Percentiles rank a stretch among this genome's conserved stretches.
Conservation (phyloP, 1,139 yeast species). For the Suhomyces coccinellae region DNA sequence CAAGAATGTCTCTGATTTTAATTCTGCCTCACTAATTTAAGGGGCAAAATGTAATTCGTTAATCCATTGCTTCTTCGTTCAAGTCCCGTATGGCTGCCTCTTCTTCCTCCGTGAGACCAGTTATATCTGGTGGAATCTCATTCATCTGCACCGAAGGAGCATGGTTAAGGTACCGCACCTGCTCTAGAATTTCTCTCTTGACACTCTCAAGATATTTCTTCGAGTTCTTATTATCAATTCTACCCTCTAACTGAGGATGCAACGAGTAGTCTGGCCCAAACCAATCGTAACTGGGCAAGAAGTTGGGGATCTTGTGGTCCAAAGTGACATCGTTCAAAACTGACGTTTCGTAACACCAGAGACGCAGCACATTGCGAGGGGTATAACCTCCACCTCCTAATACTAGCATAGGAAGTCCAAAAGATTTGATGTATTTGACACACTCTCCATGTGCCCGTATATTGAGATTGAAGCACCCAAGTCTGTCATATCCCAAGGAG, state of each 20-base stretch:
- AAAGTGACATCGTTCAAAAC: constrained; percentile 76
- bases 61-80: constrained; percentile 43
- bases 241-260: constrained; percentile 87
- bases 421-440: constrained; percentile 79
- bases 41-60: not conserved
- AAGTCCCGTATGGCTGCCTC: constrained; percentile 54
- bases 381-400: constrained; percentile 98
- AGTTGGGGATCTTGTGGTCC: constrained; percentile 73
- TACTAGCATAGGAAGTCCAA: constrained; percentile 86
- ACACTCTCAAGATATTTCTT: constrained; percentile 83
- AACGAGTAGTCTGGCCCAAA: constrained; percentile 91
- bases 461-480: constrained; percentile 90
- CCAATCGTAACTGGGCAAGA: constrained; percentile 80
- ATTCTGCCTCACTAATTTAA: not conserved
- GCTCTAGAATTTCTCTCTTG: constrained; percentile 74
- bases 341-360: constrained; percentile 96
- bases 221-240: constrained; percentile 84
- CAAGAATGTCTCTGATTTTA: no score
- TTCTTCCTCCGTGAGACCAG: constrained; percentile 63
- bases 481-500: constrained; percentile 86
- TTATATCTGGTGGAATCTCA: constrained; percentile 82
- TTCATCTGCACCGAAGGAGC: constrained; percentile 96
- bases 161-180: constrained; percentile 75
- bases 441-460: constrained; percentile 95
- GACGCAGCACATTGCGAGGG: constrained; percentile 88